Conservation (phyloP, 2,329 filamentous ascomycete genomes). For the Septoria petroselini region DNA sequence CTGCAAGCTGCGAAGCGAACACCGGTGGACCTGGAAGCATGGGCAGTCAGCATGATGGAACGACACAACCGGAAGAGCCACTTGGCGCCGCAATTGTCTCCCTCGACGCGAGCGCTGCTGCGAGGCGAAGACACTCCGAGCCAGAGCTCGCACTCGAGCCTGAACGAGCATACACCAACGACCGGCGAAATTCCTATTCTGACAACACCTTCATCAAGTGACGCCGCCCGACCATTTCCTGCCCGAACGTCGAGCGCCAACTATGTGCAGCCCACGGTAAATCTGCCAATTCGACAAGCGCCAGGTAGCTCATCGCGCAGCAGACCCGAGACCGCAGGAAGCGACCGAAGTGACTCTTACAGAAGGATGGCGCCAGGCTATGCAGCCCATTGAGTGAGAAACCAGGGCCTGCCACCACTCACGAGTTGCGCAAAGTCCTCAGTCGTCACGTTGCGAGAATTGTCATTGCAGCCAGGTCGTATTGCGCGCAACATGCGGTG, state of each 20-base stretch:
- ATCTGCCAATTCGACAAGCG: conserved; percentile 48
- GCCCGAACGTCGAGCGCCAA: conserved; percentile 44
- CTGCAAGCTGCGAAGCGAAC: conserved; percentile 95
- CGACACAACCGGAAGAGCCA: conserved; percentile 94
- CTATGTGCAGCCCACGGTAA: conserved; percentile 37
- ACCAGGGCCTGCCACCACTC: too few species aligned
- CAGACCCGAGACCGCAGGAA: conserved; percentile 32
- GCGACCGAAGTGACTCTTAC: conserved; percentile 31
- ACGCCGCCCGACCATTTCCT: conserved; percentile 41
- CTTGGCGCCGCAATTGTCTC: conserved; percentile 74
- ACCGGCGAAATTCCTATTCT: conserved; percentile 35
- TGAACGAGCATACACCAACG: conserved; percentile 31
- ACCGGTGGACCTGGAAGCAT: conserved; percentile 86
- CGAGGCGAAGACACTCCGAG: conserved; percentile 44
- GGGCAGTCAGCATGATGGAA: conserved; percentile 93
- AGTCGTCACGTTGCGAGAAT: neutral
- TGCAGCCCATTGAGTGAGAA: conserved; percentile 21
- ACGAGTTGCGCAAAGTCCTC: too few species aligned
- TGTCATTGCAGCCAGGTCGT: conserved; percentile 1
- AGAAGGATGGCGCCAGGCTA: conserved; percentile 30
- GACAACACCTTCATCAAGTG: conserved; percentile 23
- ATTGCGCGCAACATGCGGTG: neutral
- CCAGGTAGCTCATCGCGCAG: conserved; percentile 22
- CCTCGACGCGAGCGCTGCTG: conserved; percentile 72
- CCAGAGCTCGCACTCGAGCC: conserved; percentile 22